phyloP scores from a whole-genome alignment of 345 rosid species.

The Dimocarpus longan region DNA sequence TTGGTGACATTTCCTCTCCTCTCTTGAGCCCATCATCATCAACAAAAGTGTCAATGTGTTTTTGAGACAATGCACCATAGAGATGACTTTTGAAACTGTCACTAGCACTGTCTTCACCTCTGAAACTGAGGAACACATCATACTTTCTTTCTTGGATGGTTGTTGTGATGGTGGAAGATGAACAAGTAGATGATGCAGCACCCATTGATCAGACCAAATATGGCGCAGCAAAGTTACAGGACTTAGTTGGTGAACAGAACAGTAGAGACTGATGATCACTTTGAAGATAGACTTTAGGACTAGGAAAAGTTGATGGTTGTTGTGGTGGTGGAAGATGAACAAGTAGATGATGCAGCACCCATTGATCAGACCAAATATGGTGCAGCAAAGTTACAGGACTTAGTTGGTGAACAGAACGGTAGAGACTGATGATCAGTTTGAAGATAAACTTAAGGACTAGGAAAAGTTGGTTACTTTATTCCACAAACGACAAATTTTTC shows the following conservation, averaged over 20 bases:
- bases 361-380: too few relatives aligned
- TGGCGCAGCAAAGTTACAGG: not conserved
- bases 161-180: not conserved
- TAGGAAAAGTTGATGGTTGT: too few relatives aligned
- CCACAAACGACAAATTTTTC: not conserved
- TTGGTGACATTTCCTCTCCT: constrained; percentile 1
- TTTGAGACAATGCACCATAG: not conserved
- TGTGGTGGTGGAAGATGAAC: too few relatives aligned
- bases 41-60: not conserved
- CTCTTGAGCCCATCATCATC: not conserved
- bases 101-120: not conserved
- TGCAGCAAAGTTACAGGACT: too few relatives aligned
- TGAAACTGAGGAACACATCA: not conserved
- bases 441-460: too few relatives aligned
- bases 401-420: too few relatives aligned
- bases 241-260: not conserved
- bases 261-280: not conserved
- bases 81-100: not conserved
- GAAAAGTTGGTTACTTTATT: not conserved
- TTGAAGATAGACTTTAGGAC: not conserved
- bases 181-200: not conserved
- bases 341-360: too few relatives aligned
- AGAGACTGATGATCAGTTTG: too few relatives aligned
- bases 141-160: not conserved
- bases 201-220: constrained; percentile 1